Conservation (phyloP, 106 monocot genomes). For the Cymbidium sinense region DNA sequence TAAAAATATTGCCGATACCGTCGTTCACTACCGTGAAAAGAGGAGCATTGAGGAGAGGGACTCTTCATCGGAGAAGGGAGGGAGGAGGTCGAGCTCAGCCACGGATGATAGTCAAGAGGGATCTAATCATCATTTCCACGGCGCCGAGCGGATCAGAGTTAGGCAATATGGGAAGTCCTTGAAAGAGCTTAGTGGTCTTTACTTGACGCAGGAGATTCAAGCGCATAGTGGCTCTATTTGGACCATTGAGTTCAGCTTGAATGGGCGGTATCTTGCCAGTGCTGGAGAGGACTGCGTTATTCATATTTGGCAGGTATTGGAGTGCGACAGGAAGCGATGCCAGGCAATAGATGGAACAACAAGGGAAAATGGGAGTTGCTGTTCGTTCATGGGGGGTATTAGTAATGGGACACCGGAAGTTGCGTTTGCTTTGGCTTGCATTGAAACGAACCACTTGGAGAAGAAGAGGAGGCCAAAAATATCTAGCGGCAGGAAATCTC, state of each 20-base stretch:
- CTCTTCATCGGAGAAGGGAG: slow-evolving; percentile 45
- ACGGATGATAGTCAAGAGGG: slow-evolving; percentile 77
- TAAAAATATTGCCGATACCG: slow-evolving; percentile 30
- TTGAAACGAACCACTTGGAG: slow-evolving; percentile 45
- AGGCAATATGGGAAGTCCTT: slow-evolving; percentile 53
- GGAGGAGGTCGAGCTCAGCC: slow-evolving; percentile 60
- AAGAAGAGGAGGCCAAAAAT: slow-evolving; percentile 61
- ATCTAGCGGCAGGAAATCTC: slow-evolving; percentile 35
- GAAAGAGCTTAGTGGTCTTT: slow-evolving; percentile 56
- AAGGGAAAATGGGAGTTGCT: slow-evolving; percentile 31
- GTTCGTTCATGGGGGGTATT: slow-evolving; percentile 21
- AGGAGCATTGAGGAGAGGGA: slow-evolving; percentile 57
- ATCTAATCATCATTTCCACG: slow-evolving; percentile 14
- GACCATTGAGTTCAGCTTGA: slow-evolving; percentile 51
- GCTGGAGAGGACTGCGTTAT: slow-evolving; percentile 68
- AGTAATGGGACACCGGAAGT: slow-evolving; percentile 42
- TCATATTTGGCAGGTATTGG: slow-evolving; percentile 46
- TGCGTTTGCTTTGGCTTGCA: slow-evolving; percentile 24
- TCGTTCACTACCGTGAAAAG: slow-evolving; percentile 18
- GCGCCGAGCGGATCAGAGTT: slow-evolving; percentile 54
- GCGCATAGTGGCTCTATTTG: slow-evolving; percentile 67
- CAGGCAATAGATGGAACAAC: slow-evolving; percentile 21
- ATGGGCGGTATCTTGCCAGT: slow-evolving; percentile 50
- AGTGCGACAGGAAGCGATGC: slow-evolving; percentile 33
- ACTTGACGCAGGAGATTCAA: slow-evolving; percentile 54